These are phyloP conservation scores for Lignosus rhinocerotis DNA, from an alignment of 1,284 basidiomycete species.

Conservation along the genomic window DNA sequence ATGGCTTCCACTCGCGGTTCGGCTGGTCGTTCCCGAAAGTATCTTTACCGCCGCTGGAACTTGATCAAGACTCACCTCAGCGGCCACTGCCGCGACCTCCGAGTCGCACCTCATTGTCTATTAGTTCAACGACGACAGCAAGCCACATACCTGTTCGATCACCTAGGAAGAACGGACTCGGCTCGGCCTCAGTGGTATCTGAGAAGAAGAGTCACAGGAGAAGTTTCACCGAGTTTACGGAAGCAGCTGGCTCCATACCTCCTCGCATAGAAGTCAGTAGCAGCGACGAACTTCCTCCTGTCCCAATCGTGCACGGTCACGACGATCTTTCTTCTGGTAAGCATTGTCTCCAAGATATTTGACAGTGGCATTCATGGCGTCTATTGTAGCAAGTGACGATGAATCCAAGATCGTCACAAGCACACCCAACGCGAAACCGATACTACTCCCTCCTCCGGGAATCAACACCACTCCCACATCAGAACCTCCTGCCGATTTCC, in stretches of 20 bases:
- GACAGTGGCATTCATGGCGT: not conserved
- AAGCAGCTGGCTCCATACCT: constrained; percentile 31
- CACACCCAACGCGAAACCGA: constrained; percentile 42
- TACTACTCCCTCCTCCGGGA: constrained; percentile 26
- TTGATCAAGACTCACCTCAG: constrained; percentile 36
- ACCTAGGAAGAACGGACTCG: constrained; percentile 24
- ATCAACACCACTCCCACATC: constrained; percentile 27
- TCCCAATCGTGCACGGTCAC: constrained; percentile 21
- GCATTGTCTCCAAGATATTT: constrained; percentile 7
- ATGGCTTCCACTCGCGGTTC: constrained; percentile 35
- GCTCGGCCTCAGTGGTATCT: constrained; percentile 3
- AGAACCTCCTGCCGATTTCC: constrained; percentile 1
- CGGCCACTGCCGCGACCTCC: constrained; percentile 30
- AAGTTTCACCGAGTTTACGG: constrained; percentile 32
- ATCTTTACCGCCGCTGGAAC: constrained; percentile 41
- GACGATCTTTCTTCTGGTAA: constrained; percentile 38
- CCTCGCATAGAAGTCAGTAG: constrained; percentile 23
- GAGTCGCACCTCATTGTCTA: constrained; percentile 25
- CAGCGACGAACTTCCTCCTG: constrained; percentile 23
- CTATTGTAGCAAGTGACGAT: constrained; percentile 40
- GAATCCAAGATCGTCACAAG: constrained; percentile 32
- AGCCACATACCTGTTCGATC: constrained; percentile 51
- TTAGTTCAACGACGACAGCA: not conserved
- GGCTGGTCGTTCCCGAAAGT: constrained; percentile 43
- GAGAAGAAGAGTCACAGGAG: constrained; percentile 31